A percentile compares a stretch with the other conserved stretches of the same genome.
phyloP scores from a whole-genome alignment of 2,329 filamentous ascomycete genomes.

The Colletotrichum sp. region DNA sequence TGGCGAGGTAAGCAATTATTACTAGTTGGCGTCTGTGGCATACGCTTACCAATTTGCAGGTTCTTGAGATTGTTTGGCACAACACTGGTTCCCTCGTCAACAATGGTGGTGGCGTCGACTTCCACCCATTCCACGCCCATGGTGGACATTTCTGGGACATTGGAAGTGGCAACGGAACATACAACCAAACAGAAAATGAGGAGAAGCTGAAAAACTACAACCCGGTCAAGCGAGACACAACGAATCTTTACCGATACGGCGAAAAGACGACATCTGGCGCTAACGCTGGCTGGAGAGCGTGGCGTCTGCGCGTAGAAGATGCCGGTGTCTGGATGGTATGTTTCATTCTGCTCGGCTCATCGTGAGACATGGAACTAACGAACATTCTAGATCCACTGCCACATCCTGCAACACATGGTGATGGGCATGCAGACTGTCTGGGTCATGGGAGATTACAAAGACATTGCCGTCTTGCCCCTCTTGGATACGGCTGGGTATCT shows the following conservation, averaged over 20 bases:
- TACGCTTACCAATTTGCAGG: background rate
- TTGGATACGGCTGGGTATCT: constrained; percentile 45
- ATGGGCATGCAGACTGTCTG: constrained; percentile 49
- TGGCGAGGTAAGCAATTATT: constrained; percentile 61
- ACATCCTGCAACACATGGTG: constrained; percentile 61
- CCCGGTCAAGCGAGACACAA: constrained; percentile 50
- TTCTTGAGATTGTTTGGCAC: constrained; percentile 11
- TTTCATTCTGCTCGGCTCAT: background rate
- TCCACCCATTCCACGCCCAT: constrained; percentile 61
- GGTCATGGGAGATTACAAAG: constrained; percentile 28
- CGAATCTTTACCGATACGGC: constrained; percentile 60
- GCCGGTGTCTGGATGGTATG: constrained; percentile 62
- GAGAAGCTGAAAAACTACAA: constrained; percentile 30
- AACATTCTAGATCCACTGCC: constrained; percentile 54
- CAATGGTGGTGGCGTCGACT: constrained; percentile 42
- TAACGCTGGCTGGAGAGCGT: constrained; percentile 63
- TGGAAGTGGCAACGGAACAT: constrained; percentile 57
- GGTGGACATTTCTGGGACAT: constrained; percentile 59
- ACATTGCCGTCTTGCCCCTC: constrained; percentile 28
- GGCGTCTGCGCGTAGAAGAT: constrained; percentile 55
- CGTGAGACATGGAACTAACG: background rate
- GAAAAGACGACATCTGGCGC: constrained; percentile 40
- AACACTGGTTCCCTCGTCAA: constrained; percentile 27
- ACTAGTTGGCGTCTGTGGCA: constrained; percentile 42
- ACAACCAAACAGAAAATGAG: constrained; percentile 55